Conservation (phyloP, 768 basidiomycete species). For the Epithele typhae region DNA sequence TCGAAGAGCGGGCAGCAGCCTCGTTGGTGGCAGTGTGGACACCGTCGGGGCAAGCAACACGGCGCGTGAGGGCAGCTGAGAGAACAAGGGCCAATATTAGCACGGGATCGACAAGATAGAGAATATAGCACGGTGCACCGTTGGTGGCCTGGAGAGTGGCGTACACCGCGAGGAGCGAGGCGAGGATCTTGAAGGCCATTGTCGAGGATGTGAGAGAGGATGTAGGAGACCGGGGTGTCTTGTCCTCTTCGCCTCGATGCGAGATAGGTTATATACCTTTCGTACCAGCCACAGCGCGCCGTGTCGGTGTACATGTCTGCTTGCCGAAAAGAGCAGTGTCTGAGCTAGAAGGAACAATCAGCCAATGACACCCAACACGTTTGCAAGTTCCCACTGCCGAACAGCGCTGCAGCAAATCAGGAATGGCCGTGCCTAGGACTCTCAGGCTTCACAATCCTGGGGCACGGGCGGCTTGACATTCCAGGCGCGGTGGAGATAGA, state of each 20-base stretch:
- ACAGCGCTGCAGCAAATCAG: neutral
- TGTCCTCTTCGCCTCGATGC: neutral
- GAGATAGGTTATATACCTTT: neutral
- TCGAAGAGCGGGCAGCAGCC: conserved; percentile 8
- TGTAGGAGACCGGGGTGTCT: neutral
- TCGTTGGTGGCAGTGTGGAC: conserved; percentile 5
- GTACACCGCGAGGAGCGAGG: neutral
- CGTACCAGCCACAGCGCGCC: neutral
- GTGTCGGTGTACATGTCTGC: too few species aligned
- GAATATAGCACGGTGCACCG: neutral
- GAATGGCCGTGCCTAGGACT: neutral
- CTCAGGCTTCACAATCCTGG: neutral
- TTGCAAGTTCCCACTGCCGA: neutral
- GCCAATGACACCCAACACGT: neutral
- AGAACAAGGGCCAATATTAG: neutral
- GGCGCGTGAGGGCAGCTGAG: conserved; percentile 1
- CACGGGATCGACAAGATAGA: neutral
- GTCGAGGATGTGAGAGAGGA: neutral
- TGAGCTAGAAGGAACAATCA: neutral
- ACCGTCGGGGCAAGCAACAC: conserved; percentile 12
- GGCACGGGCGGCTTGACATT: neutral
- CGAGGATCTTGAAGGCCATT: conserved; percentile 6
- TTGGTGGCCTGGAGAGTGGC: neutral
- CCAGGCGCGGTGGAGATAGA: neutral
- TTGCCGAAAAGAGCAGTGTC: neutral